Conservation (phyloP, 371 early-diverging fungal species). For the Rhizomucor miehei region DNA sequence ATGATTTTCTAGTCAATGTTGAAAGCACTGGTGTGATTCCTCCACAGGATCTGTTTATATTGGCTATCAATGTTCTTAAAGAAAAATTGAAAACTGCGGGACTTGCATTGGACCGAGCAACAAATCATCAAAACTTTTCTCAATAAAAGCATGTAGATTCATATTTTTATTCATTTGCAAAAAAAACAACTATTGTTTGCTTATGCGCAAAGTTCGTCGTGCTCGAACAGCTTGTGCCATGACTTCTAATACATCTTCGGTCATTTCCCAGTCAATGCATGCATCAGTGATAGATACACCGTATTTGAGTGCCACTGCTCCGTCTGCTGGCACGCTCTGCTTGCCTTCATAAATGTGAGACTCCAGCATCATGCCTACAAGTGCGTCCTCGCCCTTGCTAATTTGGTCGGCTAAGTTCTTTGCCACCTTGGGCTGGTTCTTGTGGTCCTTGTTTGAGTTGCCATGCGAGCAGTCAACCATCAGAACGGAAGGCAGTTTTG, state of each 20-base stretch:
- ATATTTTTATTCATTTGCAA: too few relatives aligned
- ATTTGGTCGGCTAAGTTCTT: constrained; percentile 56
- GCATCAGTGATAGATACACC: constrained; percentile 87
- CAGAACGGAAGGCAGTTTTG: constrained; percentile 47
- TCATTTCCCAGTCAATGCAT: constrained; percentile 79
- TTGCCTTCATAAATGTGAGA: constrained; percentile 84
- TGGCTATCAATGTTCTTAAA: constrained; percentile 75
- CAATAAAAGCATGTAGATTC: too few relatives aligned
- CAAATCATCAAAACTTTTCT: neutral
- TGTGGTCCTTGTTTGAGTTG: constrained; percentile 75
- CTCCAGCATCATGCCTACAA: constrained; percentile 95
- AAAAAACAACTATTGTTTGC: neutral
- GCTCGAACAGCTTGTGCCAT: constrained; percentile 67
- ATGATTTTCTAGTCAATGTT: constrained; percentile 64
- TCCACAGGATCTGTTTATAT: constrained; percentile 75
- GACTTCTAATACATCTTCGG: constrained; percentile 63
- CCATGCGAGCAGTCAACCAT: constrained; percentile 89
- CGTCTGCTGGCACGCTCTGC: constrained; percentile 72
- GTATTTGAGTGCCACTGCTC: constrained; percentile 66
- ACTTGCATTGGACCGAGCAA: constrained; percentile 7
- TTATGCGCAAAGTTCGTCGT: constrained; percentile 6
- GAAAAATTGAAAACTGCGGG: constrained; percentile 65
- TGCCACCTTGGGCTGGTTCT: constrained; percentile 67
- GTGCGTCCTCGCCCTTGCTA: constrained; percentile 63
- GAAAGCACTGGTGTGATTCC: constrained; percentile 87